Base-by-base conservation (phyloP, 2,329 filamentous ascomycete species). In the Penicillium sp. region DNA sequence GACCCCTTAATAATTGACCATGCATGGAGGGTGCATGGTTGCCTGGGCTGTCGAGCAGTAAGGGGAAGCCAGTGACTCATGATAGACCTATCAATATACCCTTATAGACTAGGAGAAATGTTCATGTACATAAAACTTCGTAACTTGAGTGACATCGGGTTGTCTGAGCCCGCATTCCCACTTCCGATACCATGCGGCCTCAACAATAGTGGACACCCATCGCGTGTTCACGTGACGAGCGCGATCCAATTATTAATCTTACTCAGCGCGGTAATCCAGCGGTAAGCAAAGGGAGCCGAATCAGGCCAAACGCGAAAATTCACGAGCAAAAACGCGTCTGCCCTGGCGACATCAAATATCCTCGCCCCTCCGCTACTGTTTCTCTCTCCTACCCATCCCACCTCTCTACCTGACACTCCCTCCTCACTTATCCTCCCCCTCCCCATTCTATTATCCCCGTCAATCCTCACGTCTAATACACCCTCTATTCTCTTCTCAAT, bases 281-380 rank as follows among this genome's bases (percentile, higher is more conserved):
- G 49, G 51, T 38, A 54, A 22, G 6, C 60, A 59, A 68, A 73
- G 67, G 71, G 60, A 68, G 60, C 57, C 70, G 66, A 73, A 71
- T 68, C 67, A 65, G 59, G 47, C 64, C 70, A 68, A 72, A 74
- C 73, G 73, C 73, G 73, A 75, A 73, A 75, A 73, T 67, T 72
- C 72, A 72, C 73, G 73, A 73, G 65, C 59, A 65, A 65, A 60
- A 68, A 73, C 73, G 73, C 73, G 73, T 75, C 72, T 66, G 68
- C 66, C 66, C 66, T 60, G 67, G 67, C 65, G 66, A 70, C 70
- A 68, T 74, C 70, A 75, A 75, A 76, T 76, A 74, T 70, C 70
- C 68, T 66, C 66, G 66, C 60, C 65, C 65, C 65, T 65, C 63
- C 58, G 35, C 19, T 57, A 53, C 33, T 58, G 28, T 53, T 58